Conservation (phyloP, 148 eudicot species). For the Camellia lanceoleosa region DNA sequence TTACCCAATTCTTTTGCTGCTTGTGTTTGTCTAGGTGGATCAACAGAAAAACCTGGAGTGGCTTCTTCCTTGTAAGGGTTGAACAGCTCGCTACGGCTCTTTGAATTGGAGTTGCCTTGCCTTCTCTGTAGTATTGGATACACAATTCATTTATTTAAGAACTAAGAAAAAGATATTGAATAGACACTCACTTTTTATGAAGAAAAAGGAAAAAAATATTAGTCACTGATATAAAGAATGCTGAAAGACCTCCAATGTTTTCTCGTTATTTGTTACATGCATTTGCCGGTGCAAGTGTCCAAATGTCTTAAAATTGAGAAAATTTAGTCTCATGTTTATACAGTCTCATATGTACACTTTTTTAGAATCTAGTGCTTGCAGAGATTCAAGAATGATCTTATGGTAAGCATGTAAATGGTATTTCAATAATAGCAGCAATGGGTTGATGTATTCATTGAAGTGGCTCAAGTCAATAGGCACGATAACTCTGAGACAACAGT, state of each 20-base stretch:
- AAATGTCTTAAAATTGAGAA: too few relatives aligned
- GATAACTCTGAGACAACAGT: neutral
- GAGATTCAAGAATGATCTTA: too few relatives aligned
- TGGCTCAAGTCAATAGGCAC: neutral
- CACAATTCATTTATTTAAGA: neutral
- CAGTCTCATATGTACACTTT: too few relatives aligned
- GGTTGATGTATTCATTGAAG: neutral
- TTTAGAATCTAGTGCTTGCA: too few relatives aligned
- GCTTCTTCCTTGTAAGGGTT: constrained; percentile 40
- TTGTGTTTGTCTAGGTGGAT: constrained; percentile 31
- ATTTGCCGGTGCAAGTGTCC: too few relatives aligned
- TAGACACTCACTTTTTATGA: neutral
- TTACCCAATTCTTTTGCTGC: constrained; percentile 38
- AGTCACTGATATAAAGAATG: neutral
- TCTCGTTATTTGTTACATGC: too few relatives aligned
- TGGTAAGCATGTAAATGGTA: too few relatives aligned
- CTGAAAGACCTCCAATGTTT: neutral
- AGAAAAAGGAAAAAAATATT: neutral
- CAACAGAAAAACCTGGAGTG: constrained; percentile 35
- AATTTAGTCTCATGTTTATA: too few relatives aligned
- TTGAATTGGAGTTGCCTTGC: constrained; percentile 28
- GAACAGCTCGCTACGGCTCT: constrained; percentile 37
- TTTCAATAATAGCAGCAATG: too few relatives aligned
- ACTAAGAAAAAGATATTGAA: neutral
- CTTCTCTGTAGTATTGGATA: constrained; percentile 42